Percentiles rank a stretch among this genome's conserved stretches.
These are phyloP conservation scores for Pichia cactophila DNA, from an alignment of 1,139 yeast genomes.

Conservation along the genomic window DNA sequence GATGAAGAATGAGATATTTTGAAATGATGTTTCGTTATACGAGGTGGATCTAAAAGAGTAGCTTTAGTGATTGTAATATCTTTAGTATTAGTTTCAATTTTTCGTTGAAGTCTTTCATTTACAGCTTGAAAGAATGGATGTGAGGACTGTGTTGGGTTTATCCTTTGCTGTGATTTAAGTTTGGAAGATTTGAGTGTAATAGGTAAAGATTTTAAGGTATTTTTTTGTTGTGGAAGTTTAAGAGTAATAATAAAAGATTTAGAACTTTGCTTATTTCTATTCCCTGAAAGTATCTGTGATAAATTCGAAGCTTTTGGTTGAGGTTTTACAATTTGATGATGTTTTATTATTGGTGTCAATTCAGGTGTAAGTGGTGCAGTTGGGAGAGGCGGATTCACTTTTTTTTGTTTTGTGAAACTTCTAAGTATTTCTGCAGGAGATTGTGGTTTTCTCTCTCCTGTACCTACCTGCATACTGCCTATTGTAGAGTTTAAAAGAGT, in stretches of 20 bases:
- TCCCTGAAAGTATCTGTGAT: conserved; percentile 5
- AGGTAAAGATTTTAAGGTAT: not conserved
- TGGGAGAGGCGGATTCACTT: not conserved
- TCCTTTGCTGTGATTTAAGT: conserved; percentile 4
- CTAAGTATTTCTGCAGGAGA: not conserved
- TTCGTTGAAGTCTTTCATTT: conserved; percentile 1
- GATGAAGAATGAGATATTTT: not conserved
- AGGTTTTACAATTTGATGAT: not conserved
- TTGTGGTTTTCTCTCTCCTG: not conserved
- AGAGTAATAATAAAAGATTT: conserved; percentile 3
- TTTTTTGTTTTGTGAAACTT: not conserved
- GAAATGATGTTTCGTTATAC: not conserved
- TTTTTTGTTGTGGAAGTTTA: conserved; percentile 1
- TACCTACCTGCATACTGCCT: not conserved
- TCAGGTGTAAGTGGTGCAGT: not conserved
- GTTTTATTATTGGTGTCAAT: not conserved
- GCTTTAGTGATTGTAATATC: not conserved
- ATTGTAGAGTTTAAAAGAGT: too few relatives aligned
- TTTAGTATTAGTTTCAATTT: not conserved
- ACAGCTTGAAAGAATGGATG: conserved; percentile 15
- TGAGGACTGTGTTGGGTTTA: conserved; percentile 6
- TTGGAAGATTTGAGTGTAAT: conserved; percentile 4
- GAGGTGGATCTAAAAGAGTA: not conserved
- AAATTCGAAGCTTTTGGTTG: not conserved
- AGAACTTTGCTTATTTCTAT: not conserved